Percentiles rank a stretch among this genome's conserved stretches.
Evolutionary conservation across 2,329 filamentous ascomycete genomes (phyloP).

Genomic region (Pseudogymnoascus sp.): DNA sequence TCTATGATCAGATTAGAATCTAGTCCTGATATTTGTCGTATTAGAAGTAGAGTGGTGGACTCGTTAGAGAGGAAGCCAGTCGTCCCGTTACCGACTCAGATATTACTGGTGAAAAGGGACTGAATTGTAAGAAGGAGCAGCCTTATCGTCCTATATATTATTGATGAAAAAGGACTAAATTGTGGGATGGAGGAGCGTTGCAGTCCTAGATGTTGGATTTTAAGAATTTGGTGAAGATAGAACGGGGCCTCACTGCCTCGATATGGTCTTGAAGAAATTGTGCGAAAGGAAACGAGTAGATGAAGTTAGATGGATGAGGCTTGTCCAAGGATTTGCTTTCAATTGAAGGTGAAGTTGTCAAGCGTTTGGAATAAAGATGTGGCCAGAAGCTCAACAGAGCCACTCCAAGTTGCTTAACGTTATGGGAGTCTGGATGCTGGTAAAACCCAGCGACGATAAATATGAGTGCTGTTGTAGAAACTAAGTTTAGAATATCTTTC

Average conservation of each 20-base stretch:
- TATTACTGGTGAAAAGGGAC: neutral
- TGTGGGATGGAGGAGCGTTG: neutral
- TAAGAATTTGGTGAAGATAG: neutral
- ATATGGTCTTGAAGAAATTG: neutral
- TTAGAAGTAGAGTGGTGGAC: neutral
- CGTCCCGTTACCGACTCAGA: neutral
- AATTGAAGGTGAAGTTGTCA: neutral
- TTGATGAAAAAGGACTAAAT: neutral
- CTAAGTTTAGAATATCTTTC: neutral
- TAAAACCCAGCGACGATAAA: neutral
- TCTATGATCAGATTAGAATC: neutral
- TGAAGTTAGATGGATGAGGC: too few species aligned
- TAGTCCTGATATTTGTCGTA: neutral
- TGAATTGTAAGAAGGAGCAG: neutral
- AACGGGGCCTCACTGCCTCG: neutral
- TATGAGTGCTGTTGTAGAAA: neutral
- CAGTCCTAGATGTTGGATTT: neutral
- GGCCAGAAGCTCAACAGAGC: neutral
- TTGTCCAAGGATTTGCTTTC: neutral
- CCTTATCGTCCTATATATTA: neutral
- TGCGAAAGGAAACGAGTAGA: neutral
- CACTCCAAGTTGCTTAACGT: neutral
- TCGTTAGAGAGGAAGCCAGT: neutral
- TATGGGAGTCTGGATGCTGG: neutral
- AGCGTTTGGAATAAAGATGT: neutral